Evolutionary conservation across 306 rosid genomes (phyloP), one percentile per base, ranked within the genome.

Genomic region (Trifolium repens): DNA sequence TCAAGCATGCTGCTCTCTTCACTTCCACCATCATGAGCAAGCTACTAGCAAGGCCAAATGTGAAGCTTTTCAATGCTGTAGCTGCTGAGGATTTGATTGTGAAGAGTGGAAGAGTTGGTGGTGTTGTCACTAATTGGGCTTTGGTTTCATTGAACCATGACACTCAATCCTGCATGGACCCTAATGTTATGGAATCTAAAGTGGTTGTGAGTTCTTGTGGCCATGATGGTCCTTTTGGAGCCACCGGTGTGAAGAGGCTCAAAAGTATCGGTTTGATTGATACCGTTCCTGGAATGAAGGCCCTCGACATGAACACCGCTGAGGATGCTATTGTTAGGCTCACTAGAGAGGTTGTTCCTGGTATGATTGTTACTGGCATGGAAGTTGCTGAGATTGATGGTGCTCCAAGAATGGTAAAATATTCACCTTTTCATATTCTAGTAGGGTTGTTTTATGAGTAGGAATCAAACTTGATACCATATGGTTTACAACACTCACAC

Each of bases 11-110:
- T 0, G 96, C 98, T 10, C 69, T 93, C 13, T 93, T 93, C 89
- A 93, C 98, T 4, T 93, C 96, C 5, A 93, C 98, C n/a, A 91
- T 93, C 78, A 93, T 93, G 98, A 89, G 98, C 90, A 88, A 89
- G 85, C 88, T 91, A 3, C 65, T 93, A 66, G 91, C 91, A 0
- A 61, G 91, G 72, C 91, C 96, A 7, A 93, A 91, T 47, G 96
- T 93, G 72, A 93, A 93, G 91, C 88, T 93, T 47, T 93, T 93
- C 96, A 91, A 93, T 34, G 96, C 96, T 0, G 91, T 93, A 62
- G 96, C 98, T 0, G 96, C 85, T 0, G 96, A 93, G 90, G 98
- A 93, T 8, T 82, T 93, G 82, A 93, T 93, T 12, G 90, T 93
- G 17, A 93, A 89, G 77, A 75, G 82, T 3, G 91, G 86, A 0